Evolutionary conservation across 2,329 filamentous ascomycete species (phyloP), one percentile per base, ranked within the genome.

Genomic region (Colletotrichum spinosum): DNA sequence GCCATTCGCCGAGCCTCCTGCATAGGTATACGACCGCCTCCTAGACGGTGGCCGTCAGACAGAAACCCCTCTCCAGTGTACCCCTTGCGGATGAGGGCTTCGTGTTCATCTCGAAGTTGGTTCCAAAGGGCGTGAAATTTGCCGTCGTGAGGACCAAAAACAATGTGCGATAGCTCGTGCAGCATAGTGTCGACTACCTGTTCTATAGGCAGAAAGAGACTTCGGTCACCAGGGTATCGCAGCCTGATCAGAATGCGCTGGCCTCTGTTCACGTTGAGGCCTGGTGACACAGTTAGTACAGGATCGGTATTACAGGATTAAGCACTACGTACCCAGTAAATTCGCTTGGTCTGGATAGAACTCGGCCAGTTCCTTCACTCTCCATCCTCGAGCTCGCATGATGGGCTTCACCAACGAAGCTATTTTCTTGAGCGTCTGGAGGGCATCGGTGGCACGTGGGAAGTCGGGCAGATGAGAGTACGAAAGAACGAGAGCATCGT

Each of bases 361-460:
- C 76, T 98, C 95, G 53, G 90, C 88, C 13, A 98, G 84, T 52
- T 92, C 87, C 35, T 86, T 84, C 39, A 98, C 92, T 68, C 83
- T 90, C 92, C 94, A 98, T 60, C 85, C 85, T 48, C 92, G 88
- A 52, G 93, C 93, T 69, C 93, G 86, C 94, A 98, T 98, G 68
- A 98, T 92, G 15, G 95, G 95, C 76, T 97, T 97, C 67, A 97
- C 94, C 62, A 97, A 79, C 34, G 94, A 97, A 3, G 93, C 93
- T 45, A 97, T 85, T 77, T 92, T 94, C 72, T 89, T 91, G 33
- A 98, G 84, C 62, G 87, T 88, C 41, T 87, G 78, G 15, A 87
- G 74, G 12, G 85, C 85, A 64, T 87, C 84, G 13, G 75, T 72
- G 17, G 83, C 80, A 2, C 83, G 80, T 1, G 81, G 79, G 38